These are phyloP conservation scores for Elaeagnus macrophylla DNA, from an alignment of 306 rosid genomes.

Conservation along the genomic window DNA sequence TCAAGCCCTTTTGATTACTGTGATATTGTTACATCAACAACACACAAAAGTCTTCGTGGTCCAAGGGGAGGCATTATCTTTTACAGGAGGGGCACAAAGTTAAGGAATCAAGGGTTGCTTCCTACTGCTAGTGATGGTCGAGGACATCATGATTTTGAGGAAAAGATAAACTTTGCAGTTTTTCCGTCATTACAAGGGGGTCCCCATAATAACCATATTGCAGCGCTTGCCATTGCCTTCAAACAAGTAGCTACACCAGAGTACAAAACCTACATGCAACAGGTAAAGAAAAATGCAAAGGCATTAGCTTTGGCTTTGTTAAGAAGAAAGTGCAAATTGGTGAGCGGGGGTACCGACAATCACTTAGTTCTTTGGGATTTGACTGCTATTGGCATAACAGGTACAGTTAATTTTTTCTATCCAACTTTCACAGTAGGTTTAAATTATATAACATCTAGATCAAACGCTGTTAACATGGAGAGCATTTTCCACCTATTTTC, in stretches of 20 bases:
- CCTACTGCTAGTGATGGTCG: slow-evolving; percentile 39
- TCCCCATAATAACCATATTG: slow-evolving; percentile 77
- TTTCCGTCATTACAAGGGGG: slow-evolving; percentile 84
- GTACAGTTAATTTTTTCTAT: slow-evolving; percentile 15
- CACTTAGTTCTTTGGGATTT: slow-evolving; percentile 88
- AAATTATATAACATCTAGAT: not conserved
- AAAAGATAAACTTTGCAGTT: slow-evolving; percentile 69
- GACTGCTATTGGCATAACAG: slow-evolving; percentile 59
- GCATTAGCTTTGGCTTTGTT: slow-evolving; percentile 64
- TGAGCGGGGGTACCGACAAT: slow-evolving; percentile 80
- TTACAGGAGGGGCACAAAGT: slow-evolving; percentile 55
- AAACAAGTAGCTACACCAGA: slow-evolving; percentile 74
- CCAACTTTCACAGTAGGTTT: not conserved
- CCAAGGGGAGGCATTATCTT: slow-evolving; percentile 87
- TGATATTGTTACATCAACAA: slow-evolving; percentile 76
- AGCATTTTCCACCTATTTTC: not conserved
- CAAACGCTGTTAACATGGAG: not conserved
- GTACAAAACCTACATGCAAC: slow-evolving; percentile 65
- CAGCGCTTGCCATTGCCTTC: slow-evolving; percentile 79
- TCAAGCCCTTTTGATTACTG: slow-evolving; percentile 65
- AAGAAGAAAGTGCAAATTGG: slow-evolving; percentile 78
- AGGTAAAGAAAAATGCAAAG: slow-evolving; percentile 77
- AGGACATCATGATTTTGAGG: slow-evolving; percentile 53
- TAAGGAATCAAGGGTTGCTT: slow-evolving; percentile 43
- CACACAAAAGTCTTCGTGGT: slow-evolving; percentile 85